Conservation (phyloP, 1,139 yeast genomes). For the Saccharomycopsis hybrid region DNA sequence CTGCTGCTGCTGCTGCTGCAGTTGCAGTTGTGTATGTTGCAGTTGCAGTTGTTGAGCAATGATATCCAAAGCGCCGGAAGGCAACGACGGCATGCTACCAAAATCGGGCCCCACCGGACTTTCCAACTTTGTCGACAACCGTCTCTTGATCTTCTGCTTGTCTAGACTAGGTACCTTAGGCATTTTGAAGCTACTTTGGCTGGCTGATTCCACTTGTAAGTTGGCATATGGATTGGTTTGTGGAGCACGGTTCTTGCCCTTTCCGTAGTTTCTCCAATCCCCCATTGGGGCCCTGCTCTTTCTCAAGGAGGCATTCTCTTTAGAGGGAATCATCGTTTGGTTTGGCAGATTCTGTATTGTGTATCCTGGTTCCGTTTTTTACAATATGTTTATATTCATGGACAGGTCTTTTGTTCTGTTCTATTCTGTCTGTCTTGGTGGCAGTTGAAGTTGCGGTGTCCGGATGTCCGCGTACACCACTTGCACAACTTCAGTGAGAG, state of each 20-base stretch:
- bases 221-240: conserved; percentile 28
- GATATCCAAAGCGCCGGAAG: conserved; percentile 21
- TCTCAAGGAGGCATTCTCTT: conserved; percentile 18
- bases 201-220: conserved; percentile 20
- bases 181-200: conserved; percentile 2
- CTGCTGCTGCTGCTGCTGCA: no score
- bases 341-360: no score
- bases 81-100: conserved; percentile 15
- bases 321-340: conserved; percentile 6
- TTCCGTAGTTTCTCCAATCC: conserved; percentile 19
- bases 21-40: no score
- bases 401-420: no score
- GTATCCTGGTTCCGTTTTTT: no score
- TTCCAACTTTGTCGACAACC: conserved; percentile 19
- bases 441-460: no score
- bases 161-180: conserved; percentile 28
- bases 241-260: background rate
- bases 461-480: no score
- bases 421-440: no score
- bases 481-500: no score
- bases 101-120: conserved; percentile 15
- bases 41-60: conserved; percentile 23
- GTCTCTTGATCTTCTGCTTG: conserved; percentile 30
- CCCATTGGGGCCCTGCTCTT: conserved; percentile 22
- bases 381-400: no score